Conservation (phyloP, 805 yeast genomes). For the Kodamaea neixiangensis region DNA sequence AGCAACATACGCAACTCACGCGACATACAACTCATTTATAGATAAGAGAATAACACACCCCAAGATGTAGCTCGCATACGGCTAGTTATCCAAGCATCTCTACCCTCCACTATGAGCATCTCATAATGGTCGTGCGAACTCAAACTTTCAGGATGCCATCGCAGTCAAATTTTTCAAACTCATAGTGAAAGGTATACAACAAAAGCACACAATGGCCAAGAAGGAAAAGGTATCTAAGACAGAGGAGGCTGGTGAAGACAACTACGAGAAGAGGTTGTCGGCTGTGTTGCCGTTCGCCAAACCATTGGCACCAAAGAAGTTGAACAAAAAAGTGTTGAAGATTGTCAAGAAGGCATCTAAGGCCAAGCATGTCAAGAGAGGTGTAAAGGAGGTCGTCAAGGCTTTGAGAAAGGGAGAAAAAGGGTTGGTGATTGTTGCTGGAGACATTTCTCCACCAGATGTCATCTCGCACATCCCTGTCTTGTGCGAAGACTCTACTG, state of each 20-base stretch:
- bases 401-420: slow-evolving; percentile 97
- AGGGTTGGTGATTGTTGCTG: slow-evolving; percentile 94
- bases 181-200: neutral
- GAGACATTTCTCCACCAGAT: slow-evolving; percentile 97
- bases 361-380: slow-evolving; percentile 97
- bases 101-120: neutral
- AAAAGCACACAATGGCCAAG: slow-evolving; percentile 38
- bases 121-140: slow-evolving; percentile 7
- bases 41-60: neutral
- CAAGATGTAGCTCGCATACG: neutral
- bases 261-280: slow-evolving; percentile 89
- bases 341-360: slow-evolving; percentile 97
- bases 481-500: slow-evolving; percentile 89
- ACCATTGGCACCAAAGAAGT: slow-evolving; percentile 94
- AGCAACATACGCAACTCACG: too few species aligned
- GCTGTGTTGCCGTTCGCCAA: slow-evolving; percentile 90
- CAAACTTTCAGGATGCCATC: slow-evolving; percentile 12
- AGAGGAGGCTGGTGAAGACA: slow-evolving; percentile 53
- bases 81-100: neutral
- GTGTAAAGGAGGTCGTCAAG: slow-evolving; percentile 98
- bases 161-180: slow-evolving; percentile 11
- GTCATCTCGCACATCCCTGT: slow-evolving; percentile 97
- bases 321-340: slow-evolving; percentile 92
- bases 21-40: neutral
- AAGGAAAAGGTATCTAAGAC: slow-evolving; percentile 46